These are phyloP conservation scores for Yamadazyma sp. DNA, from an alignment of 805 yeast species.

Conservation along the genomic window DNA sequence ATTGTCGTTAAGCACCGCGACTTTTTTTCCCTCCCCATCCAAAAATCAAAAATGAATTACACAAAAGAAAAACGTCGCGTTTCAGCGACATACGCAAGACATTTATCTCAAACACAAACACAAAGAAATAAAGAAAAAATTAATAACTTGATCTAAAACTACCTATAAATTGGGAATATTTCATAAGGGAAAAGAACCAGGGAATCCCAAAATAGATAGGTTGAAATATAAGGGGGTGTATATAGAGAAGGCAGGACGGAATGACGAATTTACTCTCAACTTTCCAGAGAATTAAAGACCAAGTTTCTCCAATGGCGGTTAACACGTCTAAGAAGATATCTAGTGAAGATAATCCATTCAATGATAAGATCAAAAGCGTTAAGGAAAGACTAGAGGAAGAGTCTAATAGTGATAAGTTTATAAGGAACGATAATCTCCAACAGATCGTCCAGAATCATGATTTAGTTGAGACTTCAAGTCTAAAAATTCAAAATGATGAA, in stretches of 20 bases:
- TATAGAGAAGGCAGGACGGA: not conserved
- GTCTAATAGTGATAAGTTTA: too few relatives aligned
- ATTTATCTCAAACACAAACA: too few relatives aligned
- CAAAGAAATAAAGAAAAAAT: not conserved
- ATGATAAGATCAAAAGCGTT: conserved; percentile 9
- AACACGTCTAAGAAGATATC: conserved; percentile 5
- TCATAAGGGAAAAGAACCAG: too few relatives aligned
- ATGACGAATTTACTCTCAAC: conserved; percentile 12
- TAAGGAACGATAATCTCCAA: too few relatives aligned
- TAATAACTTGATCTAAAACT: not conserved
- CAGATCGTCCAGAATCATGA: not conserved
- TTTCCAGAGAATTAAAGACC: conserved; percentile 11
- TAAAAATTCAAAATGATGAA: not conserved
- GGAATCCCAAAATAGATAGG: too few relatives aligned
- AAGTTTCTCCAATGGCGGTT: conserved; percentile 8
- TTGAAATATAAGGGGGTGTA: not conserved
- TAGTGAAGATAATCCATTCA: conserved; percentile 18
- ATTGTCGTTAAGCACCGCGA: too few relatives aligned
- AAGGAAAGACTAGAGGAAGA: not conserved
- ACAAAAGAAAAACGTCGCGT: too few relatives aligned
- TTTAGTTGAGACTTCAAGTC: not conserved
- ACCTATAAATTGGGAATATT: too few relatives aligned
- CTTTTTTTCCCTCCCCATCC: too few relatives aligned
- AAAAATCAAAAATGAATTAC: too few relatives aligned
- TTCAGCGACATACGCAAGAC: too few relatives aligned